Percentiles rank a stretch among this genome's conserved stretches.
Evolutionary conservation across 805 yeast genomes (phyloP).

Genomic region (Hagleromyces aurorensis): DNA sequence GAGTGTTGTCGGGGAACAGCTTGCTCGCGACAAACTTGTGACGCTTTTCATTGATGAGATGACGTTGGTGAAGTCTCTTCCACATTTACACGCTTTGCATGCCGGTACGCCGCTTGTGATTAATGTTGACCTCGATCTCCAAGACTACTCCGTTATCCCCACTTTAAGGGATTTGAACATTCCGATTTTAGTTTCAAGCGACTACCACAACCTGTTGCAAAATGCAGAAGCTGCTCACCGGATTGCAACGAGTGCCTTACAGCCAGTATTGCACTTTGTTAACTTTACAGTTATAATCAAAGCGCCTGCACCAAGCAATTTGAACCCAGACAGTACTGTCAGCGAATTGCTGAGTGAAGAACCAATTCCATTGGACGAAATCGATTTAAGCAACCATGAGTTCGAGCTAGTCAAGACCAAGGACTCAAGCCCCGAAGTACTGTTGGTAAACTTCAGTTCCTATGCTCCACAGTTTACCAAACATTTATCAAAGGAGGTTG

Average conservation of each 20-base stretch:
- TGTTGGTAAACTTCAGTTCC: constrained; percentile 59
- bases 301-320: no score
- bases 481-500: constrained; percentile 28
- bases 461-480: constrained; percentile 37
- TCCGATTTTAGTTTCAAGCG: constrained; percentile 61
- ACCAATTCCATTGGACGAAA: constrained; percentile 17
- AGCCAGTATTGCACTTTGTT: constrained; percentile 70
- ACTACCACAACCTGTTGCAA: constrained; percentile 43
- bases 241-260: constrained; percentile 39
- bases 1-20: constrained; percentile 13
- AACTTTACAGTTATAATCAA: no score
- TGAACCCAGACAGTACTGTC: constrained; percentile 8
- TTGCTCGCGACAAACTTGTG: constrained; percentile 22
- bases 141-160: constrained; percentile 64
- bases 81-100: constrained; percentile 42
- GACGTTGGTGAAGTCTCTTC: constrained; percentile 51
- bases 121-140: constrained; percentile 48
- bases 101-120: constrained; percentile 41
- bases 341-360: constrained; percentile 14
- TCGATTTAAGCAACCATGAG: constrained; percentile 30
- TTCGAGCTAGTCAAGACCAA: constrained; percentile 21
- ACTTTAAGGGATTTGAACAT: constrained; percentile 63
- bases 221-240: constrained; percentile 52
- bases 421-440: constrained; percentile 41
- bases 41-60: constrained; percentile 47